A percentile compares a stretch with the other conserved stretches of the same genome.
Evolutionary conservation across 495 filamentous ascomycete genomes (phyloP).

Genomic region (Penicillium cosmopolitanum): DNA sequence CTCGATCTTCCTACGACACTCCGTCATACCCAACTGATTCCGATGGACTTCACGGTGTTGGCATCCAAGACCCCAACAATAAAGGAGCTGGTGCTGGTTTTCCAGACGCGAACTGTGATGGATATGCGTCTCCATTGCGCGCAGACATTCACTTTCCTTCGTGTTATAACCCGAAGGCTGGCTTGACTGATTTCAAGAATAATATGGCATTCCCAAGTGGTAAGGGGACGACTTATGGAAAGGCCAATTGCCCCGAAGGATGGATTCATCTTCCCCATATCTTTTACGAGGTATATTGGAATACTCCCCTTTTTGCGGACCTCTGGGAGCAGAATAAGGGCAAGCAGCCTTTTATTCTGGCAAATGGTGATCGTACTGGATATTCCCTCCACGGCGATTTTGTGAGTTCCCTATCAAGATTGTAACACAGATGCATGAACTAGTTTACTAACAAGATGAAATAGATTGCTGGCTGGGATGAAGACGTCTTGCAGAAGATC

Average conservation of each 20-base stretch:
- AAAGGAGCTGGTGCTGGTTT: constrained; percentile 38
- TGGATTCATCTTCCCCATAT: constrained; percentile 58
- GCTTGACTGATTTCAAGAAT: constrained; percentile 17
- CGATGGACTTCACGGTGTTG: constrained; percentile 19
- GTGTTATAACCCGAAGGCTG: constrained; percentile 38
- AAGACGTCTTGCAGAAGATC: constrained; percentile 59
- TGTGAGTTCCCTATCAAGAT: constrained; percentile 9
- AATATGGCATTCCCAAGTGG: constrained; percentile 19
- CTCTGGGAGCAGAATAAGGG: constrained; percentile 38
- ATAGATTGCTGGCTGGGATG: constrained; percentile 69
- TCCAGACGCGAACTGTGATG: constrained; percentile 62
- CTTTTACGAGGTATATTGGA: constrained; percentile 73
- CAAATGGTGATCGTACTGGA: constrained; percentile 33
- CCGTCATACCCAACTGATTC: constrained; percentile 18
- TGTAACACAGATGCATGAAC: neutral
- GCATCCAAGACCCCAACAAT: constrained; percentile 21
- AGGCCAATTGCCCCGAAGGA: constrained; percentile 18
- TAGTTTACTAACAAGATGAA: neutral
- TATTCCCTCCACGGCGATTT: constrained; percentile 34
- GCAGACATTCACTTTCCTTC: constrained; percentile 60
- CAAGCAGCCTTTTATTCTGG: constrained; percentile 52
- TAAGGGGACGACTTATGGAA: constrained; percentile 15
- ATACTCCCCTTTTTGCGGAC: constrained; percentile 57
- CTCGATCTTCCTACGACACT: constrained; percentile 16
- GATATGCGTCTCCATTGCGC: constrained; percentile 48